Percentiles rank a stretch among this genome's conserved stretches.
Evolutionary conservation across 768 basidiomycete species (phyloP).

Genomic region (Phanerochaete carnosa): DNA sequence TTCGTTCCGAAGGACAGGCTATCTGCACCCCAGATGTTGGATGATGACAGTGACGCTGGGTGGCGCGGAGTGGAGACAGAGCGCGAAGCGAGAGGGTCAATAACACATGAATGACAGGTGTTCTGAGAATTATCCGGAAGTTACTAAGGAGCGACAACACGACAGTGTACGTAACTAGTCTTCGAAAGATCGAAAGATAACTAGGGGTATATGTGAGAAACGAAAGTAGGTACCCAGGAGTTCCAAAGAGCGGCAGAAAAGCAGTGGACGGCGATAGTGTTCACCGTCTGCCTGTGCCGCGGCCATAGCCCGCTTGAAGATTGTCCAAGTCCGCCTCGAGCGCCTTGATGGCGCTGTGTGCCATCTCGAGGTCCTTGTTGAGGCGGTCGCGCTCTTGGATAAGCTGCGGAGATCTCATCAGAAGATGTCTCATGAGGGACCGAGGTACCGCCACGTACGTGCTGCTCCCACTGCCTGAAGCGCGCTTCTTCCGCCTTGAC

Average conservation of each 20-base stretch:
- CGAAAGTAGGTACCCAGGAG: neutral
- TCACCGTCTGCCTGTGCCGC: conserved; percentile 66
- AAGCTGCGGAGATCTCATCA: conserved; percentile 51
- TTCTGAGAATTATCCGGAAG: neutral
- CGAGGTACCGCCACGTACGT: conserved; percentile 51
- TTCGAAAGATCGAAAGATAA: neutral
- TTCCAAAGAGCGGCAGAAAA: neutral
- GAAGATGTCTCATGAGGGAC: neutral
- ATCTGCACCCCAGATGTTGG: neutral
- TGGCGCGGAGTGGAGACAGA: neutral
- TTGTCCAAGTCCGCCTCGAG: conserved; percentile 90
- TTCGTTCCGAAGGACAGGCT: neutral
- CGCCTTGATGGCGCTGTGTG: conserved; percentile 88
- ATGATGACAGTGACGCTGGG: neutral
- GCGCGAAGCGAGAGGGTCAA: neutral
- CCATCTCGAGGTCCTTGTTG: conserved; percentile 96
- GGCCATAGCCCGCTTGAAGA: conserved; percentile 81
- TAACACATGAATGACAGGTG: neutral
- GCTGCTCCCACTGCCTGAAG: conserved; percentile 99
- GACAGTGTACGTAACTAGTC: neutral
- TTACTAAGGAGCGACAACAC: neutral
- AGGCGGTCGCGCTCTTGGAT: conserved; percentile 97
- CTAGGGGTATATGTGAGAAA: conserved; percentile 2
- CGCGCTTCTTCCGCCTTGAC: conserved; percentile 98
- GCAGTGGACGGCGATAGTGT: neutral